A percentile compares a stretch with the other conserved stretches of the same genome.
Conservation (phyloP, 2,329 filamentous ascomycete genomes). For the Fusarium sp. region DNA sequence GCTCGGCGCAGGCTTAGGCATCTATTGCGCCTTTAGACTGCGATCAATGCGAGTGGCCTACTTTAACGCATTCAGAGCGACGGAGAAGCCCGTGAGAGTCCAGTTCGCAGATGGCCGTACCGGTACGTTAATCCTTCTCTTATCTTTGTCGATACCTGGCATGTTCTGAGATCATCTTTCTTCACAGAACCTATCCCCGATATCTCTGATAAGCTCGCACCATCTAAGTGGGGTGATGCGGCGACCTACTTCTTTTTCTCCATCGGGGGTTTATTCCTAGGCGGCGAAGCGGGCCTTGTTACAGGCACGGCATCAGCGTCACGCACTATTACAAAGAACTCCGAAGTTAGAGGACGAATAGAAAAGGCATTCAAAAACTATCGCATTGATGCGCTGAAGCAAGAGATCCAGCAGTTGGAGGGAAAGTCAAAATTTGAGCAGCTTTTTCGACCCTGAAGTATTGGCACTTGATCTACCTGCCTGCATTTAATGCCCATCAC, state of each 20-base stretch:
- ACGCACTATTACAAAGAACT: conserved; percentile 8
- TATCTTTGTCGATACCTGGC: rapidly evolving
- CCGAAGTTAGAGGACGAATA: background rate
- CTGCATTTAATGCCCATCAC: no score
- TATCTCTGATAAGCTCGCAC: background rate
- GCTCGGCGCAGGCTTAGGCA: background rate
- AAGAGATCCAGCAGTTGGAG: conserved; percentile 7
- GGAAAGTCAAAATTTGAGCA: conserved; percentile 3
- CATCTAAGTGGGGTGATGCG: conserved; percentile 6
- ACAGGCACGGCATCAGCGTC: background rate
- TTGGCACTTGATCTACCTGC: no score
- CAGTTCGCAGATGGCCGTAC: conserved; percentile 14
- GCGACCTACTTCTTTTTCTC: conserved; percentile 16
- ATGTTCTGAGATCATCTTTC: background rate
- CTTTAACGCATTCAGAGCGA: conserved; percentile 8
- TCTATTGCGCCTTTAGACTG: background rate
- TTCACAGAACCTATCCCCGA: conserved; percentile 4
- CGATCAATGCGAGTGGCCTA: conserved; percentile 16
- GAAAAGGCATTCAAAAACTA: conserved; percentile 12
- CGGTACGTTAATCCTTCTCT: background rate
- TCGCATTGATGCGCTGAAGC: conserved; percentile 13
- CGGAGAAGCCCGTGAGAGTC: conserved; percentile 12
- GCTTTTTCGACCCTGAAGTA: background rate
- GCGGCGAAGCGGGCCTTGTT: conserved; percentile 3
- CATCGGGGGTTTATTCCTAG: background rate